These are phyloP conservation scores for Allium fistulosum DNA, from an alignment of 106 monocot genomes.

Conservation along the genomic window DNA sequence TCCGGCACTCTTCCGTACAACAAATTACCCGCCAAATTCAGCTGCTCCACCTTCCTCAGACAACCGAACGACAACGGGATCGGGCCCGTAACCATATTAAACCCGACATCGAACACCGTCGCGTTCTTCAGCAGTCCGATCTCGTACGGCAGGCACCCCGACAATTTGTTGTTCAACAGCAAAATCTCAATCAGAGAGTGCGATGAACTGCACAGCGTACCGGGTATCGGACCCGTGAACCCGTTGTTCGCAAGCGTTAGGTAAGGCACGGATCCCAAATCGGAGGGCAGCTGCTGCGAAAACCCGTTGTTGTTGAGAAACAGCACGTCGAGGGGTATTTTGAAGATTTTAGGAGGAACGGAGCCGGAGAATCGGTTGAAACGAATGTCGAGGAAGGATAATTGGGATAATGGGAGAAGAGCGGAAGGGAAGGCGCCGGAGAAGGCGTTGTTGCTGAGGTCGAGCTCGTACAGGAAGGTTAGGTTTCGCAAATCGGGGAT, in stretches of 20 bases:
- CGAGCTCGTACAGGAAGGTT: conserved; percentile 44
- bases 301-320: conserved; percentile 56
- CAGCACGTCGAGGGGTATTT: conserved; percentile 17
- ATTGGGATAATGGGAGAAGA: conserved; percentile 7
- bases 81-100: conserved; percentile 33
- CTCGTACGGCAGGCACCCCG: conserved; percentile 48
- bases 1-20: conserved; percentile 52
- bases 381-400: conserved; percentile 35
- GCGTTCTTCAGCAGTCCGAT: conserved; percentile 33
- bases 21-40: conserved; percentile 51
- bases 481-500: conserved; percentile 21
- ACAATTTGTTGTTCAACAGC: conserved; percentile 44
- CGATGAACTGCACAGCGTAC: conserved; percentile 20
- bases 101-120: conserved; percentile 47
- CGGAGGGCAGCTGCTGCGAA: conserved; percentile 19
- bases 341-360: conserved; percentile 17
- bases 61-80: conserved; percentile 52
- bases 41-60: conserved; percentile 35
- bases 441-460: conserved; percentile 43
- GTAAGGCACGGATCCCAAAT: conserved; percentile 23
- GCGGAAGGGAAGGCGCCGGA: conserved; percentile 18
- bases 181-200: conserved; percentile 35
- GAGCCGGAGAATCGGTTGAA: conserved; percentile 39
- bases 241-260: conserved; percentile 54
- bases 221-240: conserved; percentile 47